phyloP scores from a whole-genome alignment of 257 asterid species.

The Hygrophila difformis region DNA sequence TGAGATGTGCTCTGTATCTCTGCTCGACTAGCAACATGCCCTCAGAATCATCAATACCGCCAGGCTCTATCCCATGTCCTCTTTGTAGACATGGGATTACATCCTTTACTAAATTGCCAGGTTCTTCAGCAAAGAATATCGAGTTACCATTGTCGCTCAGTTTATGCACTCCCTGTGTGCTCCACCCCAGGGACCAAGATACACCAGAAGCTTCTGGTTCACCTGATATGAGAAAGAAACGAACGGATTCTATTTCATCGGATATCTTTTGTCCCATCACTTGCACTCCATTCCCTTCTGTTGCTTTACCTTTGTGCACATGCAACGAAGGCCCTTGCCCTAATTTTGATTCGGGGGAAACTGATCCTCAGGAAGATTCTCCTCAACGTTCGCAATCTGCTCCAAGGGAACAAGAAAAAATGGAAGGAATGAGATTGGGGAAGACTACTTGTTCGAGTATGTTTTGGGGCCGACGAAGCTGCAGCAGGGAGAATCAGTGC shows the following conservation, averaged over 20 bases:
- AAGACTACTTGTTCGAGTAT: conserved; percentile 76
- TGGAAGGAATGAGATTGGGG: conserved; percentile 54
- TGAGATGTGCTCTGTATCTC: conserved; percentile 86
- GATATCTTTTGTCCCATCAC: conserved; percentile 76
- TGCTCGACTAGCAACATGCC: conserved; percentile 85
- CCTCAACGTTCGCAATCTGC: conserved; percentile 47
- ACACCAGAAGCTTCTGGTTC: conserved; percentile 37
- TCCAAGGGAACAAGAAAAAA: conserved; percentile 38
- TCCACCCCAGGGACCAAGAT: conserved; percentile 71
- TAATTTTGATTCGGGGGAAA: conserved; percentile 49
- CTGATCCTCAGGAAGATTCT: conserved; percentile 40
- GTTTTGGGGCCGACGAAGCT: conserved; percentile 97
- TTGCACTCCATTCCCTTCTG: conserved; percentile 91
- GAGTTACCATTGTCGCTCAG: conserved; percentile 60
- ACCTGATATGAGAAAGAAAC: conserved; percentile 58
- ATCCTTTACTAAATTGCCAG: conserved; percentile 52
- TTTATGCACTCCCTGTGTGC: conserved; percentile 86
- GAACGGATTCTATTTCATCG: conserved; percentile 67
- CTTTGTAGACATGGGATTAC: conserved; percentile 71
- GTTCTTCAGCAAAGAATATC: conserved; percentile 57
- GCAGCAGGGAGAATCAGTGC: conserved; percentile 92
- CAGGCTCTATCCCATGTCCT: conserved; percentile 89
- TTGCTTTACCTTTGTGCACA: conserved; percentile 73
- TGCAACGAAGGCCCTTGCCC: conserved; percentile 77
- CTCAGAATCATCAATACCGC: conserved; percentile 51